Evolutionary conservation across 805 yeast genomes (phyloP).

Genomic region (Starmerella geochares): DNA sequence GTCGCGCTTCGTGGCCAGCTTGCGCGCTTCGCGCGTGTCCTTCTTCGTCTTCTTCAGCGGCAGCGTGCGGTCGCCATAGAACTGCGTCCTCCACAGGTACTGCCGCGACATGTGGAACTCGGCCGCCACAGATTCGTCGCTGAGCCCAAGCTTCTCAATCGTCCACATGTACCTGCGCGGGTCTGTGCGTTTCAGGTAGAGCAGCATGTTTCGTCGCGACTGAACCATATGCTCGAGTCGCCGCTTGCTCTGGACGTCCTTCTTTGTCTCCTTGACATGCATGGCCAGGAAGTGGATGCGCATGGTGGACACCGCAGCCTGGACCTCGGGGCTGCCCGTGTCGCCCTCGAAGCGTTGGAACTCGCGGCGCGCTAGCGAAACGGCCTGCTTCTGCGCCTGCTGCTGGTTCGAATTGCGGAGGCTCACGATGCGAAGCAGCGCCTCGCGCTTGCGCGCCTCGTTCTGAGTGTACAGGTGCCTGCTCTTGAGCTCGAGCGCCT

Average conservation of each 20-base stretch:
- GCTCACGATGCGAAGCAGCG: slow-evolving; percentile 58
- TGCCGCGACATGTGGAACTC: slow-evolving; percentile 47
- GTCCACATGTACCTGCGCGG: slow-evolving; percentile 80
- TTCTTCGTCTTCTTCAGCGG: slow-evolving; percentile 28
- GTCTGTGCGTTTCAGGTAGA: slow-evolving; percentile 68
- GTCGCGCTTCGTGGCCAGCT: slow-evolving; percentile 22
- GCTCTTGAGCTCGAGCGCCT: slow-evolving; percentile 25
- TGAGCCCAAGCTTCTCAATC: slow-evolving; percentile 75
- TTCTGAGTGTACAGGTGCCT: slow-evolving; percentile 5
- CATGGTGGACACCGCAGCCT: slow-evolving; percentile 82
- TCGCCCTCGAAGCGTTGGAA: slow-evolving; percentile 79
- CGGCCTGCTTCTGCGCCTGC: slow-evolving; percentile 50
- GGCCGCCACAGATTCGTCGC: slow-evolving; percentile 62
- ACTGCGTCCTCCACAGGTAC: slow-evolving; percentile 31
- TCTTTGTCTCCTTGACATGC: slow-evolving; percentile 58
- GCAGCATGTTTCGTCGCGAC: slow-evolving; percentile 71
- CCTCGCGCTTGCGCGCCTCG: slow-evolving; percentile 53
- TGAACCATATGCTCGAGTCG: slow-evolving; percentile 74
- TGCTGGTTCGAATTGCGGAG: slow-evolving; percentile 57
- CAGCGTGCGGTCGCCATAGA: slow-evolving; percentile 34
- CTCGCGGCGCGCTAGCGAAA: slow-evolving; percentile 60
- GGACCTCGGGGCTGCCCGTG: slow-evolving; percentile 91
- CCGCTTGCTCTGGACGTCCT: slow-evolving; percentile 64
- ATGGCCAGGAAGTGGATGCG: slow-evolving; percentile 66
- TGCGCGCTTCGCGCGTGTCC: slow-evolving; percentile 25